phyloP scores from a whole-genome alignment of 345 rosid genomes.

The Corymbia maculata region DNA sequence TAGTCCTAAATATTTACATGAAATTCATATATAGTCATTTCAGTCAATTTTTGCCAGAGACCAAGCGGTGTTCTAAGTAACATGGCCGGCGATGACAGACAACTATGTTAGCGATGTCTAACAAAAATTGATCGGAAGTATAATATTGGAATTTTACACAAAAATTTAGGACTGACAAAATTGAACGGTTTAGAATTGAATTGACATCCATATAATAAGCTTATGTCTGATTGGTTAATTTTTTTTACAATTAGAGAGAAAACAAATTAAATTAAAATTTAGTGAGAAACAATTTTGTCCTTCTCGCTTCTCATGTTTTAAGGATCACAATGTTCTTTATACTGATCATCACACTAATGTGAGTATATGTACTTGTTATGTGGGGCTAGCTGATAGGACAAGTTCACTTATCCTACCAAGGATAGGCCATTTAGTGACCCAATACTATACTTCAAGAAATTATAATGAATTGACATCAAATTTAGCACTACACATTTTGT shows the following conservation, averaged over 20 bases:
- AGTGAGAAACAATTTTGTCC: background rate
- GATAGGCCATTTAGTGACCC: background rate
- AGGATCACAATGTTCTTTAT: background rate
- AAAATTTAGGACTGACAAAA: background rate
- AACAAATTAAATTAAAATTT: background rate
- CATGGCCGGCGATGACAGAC: accelerated
- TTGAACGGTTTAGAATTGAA: background rate
- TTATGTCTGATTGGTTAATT: too few species aligned
- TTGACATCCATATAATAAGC: background rate
- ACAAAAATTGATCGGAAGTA: background rate
- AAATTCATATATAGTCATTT: background rate
- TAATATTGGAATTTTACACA: background rate
- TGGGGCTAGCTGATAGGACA: background rate
- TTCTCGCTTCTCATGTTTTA: background rate
- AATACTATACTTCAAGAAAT: background rate
- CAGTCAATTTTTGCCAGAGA: background rate
- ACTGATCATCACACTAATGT: background rate
- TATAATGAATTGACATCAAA: background rate
- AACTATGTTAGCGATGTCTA: accelerated
- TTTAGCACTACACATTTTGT: background rate
- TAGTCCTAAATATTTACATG: background rate
- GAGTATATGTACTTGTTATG: background rate
- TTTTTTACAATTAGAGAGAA: background rate
- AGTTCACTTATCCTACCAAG: background rate
- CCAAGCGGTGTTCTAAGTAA: accelerated